A percentile compares a stretch with the other conserved stretches of the same genome.
These are phyloP conservation scores for Coniochaeta hoffmannii DNA, from an alignment of 2,329 filamentous ascomycete genomes.

Conservation along the genomic window DNA sequence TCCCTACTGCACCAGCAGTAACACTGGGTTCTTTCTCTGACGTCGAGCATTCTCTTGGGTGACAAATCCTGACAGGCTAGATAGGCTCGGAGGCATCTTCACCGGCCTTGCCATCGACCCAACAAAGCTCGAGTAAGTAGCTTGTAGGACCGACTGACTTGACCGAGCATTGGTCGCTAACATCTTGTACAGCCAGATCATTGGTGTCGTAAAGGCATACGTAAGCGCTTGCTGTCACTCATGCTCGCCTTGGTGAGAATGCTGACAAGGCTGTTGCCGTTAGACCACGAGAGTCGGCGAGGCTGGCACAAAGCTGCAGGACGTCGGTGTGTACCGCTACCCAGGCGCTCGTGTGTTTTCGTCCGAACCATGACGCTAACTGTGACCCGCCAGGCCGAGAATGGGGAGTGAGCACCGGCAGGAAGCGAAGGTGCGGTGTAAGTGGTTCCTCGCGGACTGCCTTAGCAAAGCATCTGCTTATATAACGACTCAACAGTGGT, in stretches of 20 bases:
- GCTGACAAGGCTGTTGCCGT: not conserved
- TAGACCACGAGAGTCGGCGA: conserved; percentile 54
- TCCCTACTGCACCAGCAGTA: conserved; percentile 46
- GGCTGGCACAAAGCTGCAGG: conserved; percentile 37
- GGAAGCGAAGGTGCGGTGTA: conserved; percentile 48
- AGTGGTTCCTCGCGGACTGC: conserved; percentile 22
- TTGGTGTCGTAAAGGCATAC: conserved; percentile 62
- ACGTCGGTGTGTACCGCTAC: conserved; percentile 31
- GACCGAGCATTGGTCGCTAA: not conserved
- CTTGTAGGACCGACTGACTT: not conserved
- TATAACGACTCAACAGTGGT: conserved; percentile 5
- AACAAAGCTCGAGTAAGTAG: conserved; percentile 38
- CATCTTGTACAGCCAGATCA: conserved; percentile 32
- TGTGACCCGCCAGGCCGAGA: not conserved
- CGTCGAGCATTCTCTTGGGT: not conserved
- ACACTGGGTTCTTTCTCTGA: conserved; percentile 31
- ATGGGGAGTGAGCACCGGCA: conserved; percentile 42
- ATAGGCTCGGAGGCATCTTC: conserved; percentile 48
- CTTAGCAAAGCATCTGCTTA: not conserved
- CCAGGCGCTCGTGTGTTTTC: conserved; percentile 3
- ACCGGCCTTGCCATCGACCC: conserved; percentile 56
- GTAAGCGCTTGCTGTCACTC: conserved; percentile 21
- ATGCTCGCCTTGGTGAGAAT: not conserved
- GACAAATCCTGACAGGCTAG: not conserved
- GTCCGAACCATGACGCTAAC: not conserved